Base-by-base conservation (phyloP, 768 basidiomycete genomes). In the Collybia nuda region DNA sequence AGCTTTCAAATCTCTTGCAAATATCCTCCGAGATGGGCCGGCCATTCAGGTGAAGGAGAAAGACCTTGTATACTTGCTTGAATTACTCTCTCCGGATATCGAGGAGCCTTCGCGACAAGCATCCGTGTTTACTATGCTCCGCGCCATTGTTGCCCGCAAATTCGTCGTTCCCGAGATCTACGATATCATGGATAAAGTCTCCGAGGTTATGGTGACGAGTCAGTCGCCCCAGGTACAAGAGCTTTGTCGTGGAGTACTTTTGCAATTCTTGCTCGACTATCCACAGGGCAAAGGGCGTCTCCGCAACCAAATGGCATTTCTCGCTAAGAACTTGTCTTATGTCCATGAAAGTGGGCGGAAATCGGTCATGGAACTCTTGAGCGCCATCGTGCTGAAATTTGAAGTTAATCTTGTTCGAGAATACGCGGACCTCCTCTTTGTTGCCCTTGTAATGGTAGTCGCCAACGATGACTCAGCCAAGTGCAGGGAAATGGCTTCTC, bases 111-210 rank as follows among this genome's bases (percentile, higher is more conserved):
- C 76, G 11, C 84, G 93, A 5, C 97, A 99, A 67, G 81, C 80
- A 3, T 79, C 92, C 7, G 88, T 91, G 6, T 98, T 99, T 65
- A 73, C 88, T 1, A 80, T 98, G 58, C 80, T 99, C 14, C 87
- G 93, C 8, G 89, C 94, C 21, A 93, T 98, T 57, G 85, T 98
- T 14, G 80, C 87, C 5, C 84, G 95, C 26, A 92, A 90, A 62
- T 90, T 98, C 55, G 85, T 98, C 26, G 91, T 96, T 0, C 92
- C 92, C 0, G 97, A 98, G 67, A 88, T 99, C 44, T 99, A 99
- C 70, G 95, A 98, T 66, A 70, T 95, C 29, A 98, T 99, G 95
- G 91, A 92, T 52, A 85, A 85, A 51, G 85, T 98, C 18, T 85
- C 93, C 2, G 87, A 93, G 56, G 82, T 96, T 58, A 85, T 97